Percentiles rank a stretch among this genome's conserved stretches.
phyloP scores from a whole-genome alignment of 2,329 filamentous ascomycete genomes.

The Sarocladium kiliense region DNA sequence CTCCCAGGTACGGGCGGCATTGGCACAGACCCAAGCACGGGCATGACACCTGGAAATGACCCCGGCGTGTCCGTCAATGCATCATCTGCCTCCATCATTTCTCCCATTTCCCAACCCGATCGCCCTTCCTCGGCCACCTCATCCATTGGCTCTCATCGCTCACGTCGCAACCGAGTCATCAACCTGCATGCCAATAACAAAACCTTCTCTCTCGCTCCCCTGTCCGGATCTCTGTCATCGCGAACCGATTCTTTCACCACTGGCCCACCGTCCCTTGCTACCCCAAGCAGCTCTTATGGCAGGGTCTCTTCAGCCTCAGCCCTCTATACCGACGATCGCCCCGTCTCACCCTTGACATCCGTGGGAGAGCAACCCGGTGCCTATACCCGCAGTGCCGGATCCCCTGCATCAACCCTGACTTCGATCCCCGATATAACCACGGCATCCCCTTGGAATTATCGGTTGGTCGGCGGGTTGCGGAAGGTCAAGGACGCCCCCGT shows the following conservation, averaged over 20 bases:
- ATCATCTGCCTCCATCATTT: background rate
- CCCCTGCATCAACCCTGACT: conserved; percentile 12
- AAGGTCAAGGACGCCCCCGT: conserved; percentile 33
- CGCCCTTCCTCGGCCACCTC: conserved; percentile 20
- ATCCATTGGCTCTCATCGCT: conserved; percentile 13
- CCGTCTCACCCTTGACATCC: conserved; percentile 44
- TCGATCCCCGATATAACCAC: conserved; percentile 14
- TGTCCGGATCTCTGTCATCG: conserved; percentile 18
- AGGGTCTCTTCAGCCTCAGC: conserved; percentile 37
- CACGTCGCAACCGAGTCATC: conserved; percentile 30
- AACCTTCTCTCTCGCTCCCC: conserved; percentile 48
- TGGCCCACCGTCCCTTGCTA: conserved; percentile 37
- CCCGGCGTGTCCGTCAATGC: conserved; percentile 5
- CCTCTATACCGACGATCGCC: conserved; percentile 41
- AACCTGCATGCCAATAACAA: conserved; percentile 53
- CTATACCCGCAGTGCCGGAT: conserved; percentile 5
- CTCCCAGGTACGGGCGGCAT: background rate
- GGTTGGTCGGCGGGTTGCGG: conserved; percentile 49
- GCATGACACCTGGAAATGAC: conserved; percentile 9
- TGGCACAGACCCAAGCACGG: background rate
- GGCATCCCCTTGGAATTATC: conserved; percentile 47
- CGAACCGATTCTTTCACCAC: conserved; percentile 21
- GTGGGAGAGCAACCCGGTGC: conserved; percentile 31
- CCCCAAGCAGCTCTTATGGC: conserved; percentile 43
- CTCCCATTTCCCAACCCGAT: conserved; percentile 14